These are phyloP conservation scores for Trypanosoma platydactyli DNA, from an alignment of 208 protist species.

Conservation along the genomic window DNA sequence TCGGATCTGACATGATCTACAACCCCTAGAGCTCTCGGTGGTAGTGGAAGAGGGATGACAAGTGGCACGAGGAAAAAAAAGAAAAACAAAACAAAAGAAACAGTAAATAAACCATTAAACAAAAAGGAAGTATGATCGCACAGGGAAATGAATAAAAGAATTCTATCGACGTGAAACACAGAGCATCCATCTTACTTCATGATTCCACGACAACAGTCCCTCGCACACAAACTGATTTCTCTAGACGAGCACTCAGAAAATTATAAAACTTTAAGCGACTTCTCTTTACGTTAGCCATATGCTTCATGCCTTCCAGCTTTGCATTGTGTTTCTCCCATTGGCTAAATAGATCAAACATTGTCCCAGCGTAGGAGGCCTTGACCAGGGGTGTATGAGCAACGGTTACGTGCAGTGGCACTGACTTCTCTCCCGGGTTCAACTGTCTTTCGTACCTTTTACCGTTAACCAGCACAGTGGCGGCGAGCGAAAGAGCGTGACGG, in stretches of 20 bases:
- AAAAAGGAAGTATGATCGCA: constrained; percentile 3
- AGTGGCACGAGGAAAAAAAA: background rate
- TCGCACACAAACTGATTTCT: constrained; percentile 10
- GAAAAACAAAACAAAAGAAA: constrained; percentile 7
- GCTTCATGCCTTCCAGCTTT: constrained; percentile 27
- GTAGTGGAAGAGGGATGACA: too few relatives aligned
- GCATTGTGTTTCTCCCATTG: constrained; percentile 58
- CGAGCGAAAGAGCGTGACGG: constrained; percentile 64
- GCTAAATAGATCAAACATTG: constrained; percentile 56
- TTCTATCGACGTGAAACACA: background rate
- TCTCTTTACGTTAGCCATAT: constrained; percentile 37
- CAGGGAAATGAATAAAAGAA: background rate
- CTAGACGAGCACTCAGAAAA: constrained; percentile 49
- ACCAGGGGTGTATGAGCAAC: constrained; percentile 39
- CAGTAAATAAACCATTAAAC: constrained; percentile 4
- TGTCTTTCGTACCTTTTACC: constrained; percentile 16
- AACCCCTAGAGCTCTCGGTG: background rate
- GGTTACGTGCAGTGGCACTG: constrained; percentile 64
- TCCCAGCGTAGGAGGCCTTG: constrained; percentile 44
- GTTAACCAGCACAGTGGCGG: constrained; percentile 6
- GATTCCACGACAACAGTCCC: constrained; percentile 22
- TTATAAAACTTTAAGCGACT: constrained; percentile 87
- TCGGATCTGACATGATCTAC: constrained; percentile 28
- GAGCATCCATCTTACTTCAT: background rate
- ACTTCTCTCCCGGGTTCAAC: background rate